Percentiles rank a stretch among this genome's conserved stretches.
Evolutionary conservation across 192 early-diverging fungal species (phyloP).

Genomic region (Podila horticola): DNA sequence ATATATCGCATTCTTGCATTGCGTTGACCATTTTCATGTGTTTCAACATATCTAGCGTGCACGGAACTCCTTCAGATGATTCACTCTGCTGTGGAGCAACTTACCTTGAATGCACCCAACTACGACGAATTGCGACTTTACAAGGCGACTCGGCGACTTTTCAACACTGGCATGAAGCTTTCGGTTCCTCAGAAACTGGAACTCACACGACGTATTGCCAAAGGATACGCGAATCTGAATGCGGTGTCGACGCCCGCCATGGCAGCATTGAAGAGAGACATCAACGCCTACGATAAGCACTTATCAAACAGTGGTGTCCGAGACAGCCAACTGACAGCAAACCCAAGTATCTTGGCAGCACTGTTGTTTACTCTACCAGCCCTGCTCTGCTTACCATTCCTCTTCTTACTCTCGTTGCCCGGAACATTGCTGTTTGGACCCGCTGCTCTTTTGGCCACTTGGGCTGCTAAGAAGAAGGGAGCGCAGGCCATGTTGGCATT

Average conservation of each 20-base stretch:
- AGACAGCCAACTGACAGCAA: conserved; percentile 40
- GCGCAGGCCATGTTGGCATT: conserved; percentile 54
- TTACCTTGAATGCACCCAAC: conserved; percentile 56
- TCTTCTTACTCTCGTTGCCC: conserved; percentile 44
- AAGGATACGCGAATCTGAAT: conserved; percentile 33
- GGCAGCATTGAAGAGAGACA: conserved; percentile 44
- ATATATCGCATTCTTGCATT: neutral
- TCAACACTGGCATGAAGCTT: conserved; percentile 35
- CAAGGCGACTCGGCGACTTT: conserved; percentile 54
- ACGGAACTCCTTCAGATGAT: conserved; percentile 53
- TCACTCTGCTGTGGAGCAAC: conserved; percentile 39
- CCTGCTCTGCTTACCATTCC: conserved; percentile 26
- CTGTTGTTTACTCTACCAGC: conserved; percentile 33
- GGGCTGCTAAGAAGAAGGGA: conserved; percentile 53
- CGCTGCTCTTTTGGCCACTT: conserved; percentile 41
- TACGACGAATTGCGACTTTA: conserved; percentile 50
- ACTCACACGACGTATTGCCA: conserved; percentile 47
- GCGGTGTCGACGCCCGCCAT: conserved; percentile 12
- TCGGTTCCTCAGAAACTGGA: conserved; percentile 47
- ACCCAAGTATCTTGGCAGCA: conserved; percentile 29
- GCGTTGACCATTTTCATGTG: conserved; percentile 3
- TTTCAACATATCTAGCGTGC: conserved; percentile 27
- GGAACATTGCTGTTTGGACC: conserved; percentile 51
- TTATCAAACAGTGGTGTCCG: conserved; percentile 20
- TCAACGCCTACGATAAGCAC: conserved; percentile 37